These are phyloP conservation scores for Phytophthora sp. DNA, from an alignment of 352 stramenopile species.

Conservation along the genomic window DNA sequence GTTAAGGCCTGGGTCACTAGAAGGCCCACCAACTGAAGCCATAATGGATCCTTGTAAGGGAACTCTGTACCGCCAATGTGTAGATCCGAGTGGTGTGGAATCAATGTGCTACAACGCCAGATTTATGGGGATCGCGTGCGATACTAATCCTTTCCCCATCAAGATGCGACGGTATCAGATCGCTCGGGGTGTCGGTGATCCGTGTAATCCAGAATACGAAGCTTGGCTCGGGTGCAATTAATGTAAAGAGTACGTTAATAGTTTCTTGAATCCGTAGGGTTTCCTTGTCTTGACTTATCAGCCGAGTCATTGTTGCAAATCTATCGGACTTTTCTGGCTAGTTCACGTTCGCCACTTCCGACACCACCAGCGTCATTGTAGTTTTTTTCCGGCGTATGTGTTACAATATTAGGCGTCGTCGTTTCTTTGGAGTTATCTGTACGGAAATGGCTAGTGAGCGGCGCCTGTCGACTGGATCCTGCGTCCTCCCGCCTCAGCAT, in stretches of 20 bases:
- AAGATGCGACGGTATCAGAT: slow-evolving; percentile 25
- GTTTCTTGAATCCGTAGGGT: no score
- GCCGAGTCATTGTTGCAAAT: no score
- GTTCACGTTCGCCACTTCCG: no score
- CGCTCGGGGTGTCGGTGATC: slow-evolving; percentile 4
- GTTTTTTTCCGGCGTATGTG: no score
- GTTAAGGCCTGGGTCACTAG: background rate
- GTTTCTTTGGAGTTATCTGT: no score
- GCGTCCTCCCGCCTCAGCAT: background rate
- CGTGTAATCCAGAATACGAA: slow-evolving; percentile 27
- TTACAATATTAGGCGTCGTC: no score
- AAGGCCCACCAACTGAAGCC: slow-evolving; percentile 1
- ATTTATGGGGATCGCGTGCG: slow-evolving; percentile 30
- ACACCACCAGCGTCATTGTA: no score
- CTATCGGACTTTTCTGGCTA: no score
- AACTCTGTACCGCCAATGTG: slow-evolving; percentile 36
- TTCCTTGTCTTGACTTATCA: no score
- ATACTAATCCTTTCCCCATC: slow-evolving; percentile 12
- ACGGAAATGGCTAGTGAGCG: no score
- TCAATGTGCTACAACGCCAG: slow-evolving; percentile 41
- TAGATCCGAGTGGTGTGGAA: background rate
- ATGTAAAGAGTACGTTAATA: no score
- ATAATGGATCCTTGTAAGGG: slow-evolving; percentile 46
- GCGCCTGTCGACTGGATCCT: no score
- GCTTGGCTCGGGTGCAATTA: slow-evolving; percentile 32